Conservation (phyloP, 192 early-diverging fungal genomes). For the Linnemannia exigua region DNA sequence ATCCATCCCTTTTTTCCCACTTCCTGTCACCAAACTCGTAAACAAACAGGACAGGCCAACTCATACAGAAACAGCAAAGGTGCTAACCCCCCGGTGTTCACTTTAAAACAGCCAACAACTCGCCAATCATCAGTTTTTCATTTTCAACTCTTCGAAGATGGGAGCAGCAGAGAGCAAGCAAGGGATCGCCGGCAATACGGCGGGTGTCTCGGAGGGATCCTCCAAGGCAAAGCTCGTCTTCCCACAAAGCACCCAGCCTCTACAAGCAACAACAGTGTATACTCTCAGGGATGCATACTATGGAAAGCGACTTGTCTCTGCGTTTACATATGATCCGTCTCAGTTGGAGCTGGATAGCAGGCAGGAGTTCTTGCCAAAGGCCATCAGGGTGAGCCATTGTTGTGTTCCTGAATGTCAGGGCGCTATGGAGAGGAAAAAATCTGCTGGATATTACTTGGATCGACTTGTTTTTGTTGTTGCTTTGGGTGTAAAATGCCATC, state of each 20-base stretch:
- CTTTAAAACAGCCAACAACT: background rate
- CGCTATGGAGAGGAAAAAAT: no score
- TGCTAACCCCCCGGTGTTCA: background rate
- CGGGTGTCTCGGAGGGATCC: constrained; percentile 25
- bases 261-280: constrained; percentile 36
- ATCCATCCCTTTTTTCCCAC: background rate
- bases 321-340: constrained; percentile 46
- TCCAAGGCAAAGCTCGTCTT: constrained; percentile 42
- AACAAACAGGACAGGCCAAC: background rate
- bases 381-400: constrained; percentile 35
- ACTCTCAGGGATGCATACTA: constrained; percentile 36
- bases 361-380: constrained; percentile 52
- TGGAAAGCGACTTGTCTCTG: constrained; percentile 45
- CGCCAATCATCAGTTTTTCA: background rate
- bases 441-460: no score
- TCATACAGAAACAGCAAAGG: background rate
- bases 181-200: constrained; percentile 13
- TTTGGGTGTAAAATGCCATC: background rate
- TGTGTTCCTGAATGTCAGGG: no score
- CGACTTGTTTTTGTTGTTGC: no score
- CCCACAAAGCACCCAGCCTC: constrained; percentile 22
- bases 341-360: constrained; percentile 49
- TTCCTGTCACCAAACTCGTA: background rate
- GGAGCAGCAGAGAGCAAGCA: constrained; percentile 53
- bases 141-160: constrained; percentile 12